Base-by-base conservation (phyloP, 2,329 filamentous ascomycete species). In the Xylariaceae sp. region DNA sequence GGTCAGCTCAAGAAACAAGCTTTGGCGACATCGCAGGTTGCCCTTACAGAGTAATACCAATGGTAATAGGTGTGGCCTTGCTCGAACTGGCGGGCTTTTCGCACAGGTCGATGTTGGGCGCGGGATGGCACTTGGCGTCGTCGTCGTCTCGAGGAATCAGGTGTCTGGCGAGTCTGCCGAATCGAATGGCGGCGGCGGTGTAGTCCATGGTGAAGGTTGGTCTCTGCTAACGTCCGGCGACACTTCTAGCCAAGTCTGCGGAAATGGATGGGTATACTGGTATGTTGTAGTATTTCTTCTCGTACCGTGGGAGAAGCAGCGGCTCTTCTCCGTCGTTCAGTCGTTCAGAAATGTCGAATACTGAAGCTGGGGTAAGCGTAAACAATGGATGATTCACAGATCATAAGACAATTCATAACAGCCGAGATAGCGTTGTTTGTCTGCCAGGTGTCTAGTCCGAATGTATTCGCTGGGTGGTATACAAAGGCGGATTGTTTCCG, bases 61-160 rank as follows among this genome's bases (percentile, higher is more conserved):
- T 58, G 41, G 66, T 57, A 52, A 71, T 69, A 4, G 56, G 58
- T 10, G 62, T 68, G 2, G 57, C 52, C 13, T 64, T 60, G 11
- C 57, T 59, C 8, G 65, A 59, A 8, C 60, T 62, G 2, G 62
- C 53, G 11, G 67, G 65, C 59, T 71, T 71, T 60, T 71, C 68
- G 62, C 69, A 71, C 1, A 70, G 65, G 57, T 71, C 55, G 55
- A 69, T 68, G 39, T 71, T 56, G 39, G 67, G 66, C 13, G 47
- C 53, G n/a, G 69, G 69, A 47, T 69, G 68, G 53, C 67, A 69
- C 18, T 65, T 58, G 17, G 53, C 47, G 3, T 61, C 56, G 3
- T 64, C 56, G 15, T 64, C 59, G 1, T 64, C 64, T 10, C 66
- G 67, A 18, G 39, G 39, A 2, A 68, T 39, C 49, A 68, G 49